Evolutionary conservation across 1,284 basidiomycete species (phyloP), one percentile per base, ranked within the genome.

Genomic region (Heterobasidion parviporum): DNA sequence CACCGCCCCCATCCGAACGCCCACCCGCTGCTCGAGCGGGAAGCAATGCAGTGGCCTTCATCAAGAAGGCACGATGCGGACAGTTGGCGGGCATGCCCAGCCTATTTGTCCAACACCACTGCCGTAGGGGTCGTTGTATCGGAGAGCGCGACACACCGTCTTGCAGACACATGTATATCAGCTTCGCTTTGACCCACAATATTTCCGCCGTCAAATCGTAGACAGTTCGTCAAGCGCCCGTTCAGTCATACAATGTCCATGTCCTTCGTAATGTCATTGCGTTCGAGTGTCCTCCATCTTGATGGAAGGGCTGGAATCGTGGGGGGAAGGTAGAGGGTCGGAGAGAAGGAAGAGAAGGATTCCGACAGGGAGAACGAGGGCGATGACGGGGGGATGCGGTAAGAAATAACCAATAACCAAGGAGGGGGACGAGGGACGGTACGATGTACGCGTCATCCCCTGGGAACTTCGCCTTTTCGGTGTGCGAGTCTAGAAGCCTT

Each of bases 401-500:
- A 41, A 41, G 10, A 10, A 41, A 41, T 41, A n/a, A n/a, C 38
- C 38, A 41, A 51, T 33, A 16, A n/a, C 32, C 48, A 33, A 15
- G 34, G 50, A 41, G 35, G 16, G 32, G n/a, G 34, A 38, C 6
- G 50, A 51, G 50, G 55, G 49, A 48, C 20, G 54, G 57, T 50
- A 45, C 38, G 26, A 52, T 36, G 54, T 41, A 57, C 47, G 57
- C 57, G 32, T 50, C 54, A 54, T 61, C 57, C 60, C 38, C 61
- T 54, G 54, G 54, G 61, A 56, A 60, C 53, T 34, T 51, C 53
- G 54, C 57, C 54, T 45, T 50, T 53, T 60, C 55, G 58, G 54
- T 59, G 53, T 15, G 56, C 60, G 55, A 59, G 60, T 59, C 59
- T 57, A 54, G 60, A 54, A 57, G 55, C 46, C 26, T 47, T 53